Percentiles rank a stretch among this genome's conserved stretches.
Conservation (phyloP, 2,329 filamentous ascomycete genomes). For the Zalaria obscura region DNA sequence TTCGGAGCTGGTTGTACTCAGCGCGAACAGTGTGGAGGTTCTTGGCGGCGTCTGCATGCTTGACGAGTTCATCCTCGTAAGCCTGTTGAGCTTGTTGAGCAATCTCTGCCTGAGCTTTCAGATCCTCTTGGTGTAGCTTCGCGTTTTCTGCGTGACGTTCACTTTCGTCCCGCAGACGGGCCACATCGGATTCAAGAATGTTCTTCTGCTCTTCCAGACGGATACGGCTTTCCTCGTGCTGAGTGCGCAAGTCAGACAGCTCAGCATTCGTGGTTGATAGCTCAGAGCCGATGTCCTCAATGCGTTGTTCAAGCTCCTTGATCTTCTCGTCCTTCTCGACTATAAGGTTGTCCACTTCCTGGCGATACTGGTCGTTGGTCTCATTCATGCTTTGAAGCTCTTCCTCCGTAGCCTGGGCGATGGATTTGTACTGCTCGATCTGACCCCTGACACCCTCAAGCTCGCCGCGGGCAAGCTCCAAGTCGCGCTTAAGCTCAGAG, state of each 20-base stretch:
- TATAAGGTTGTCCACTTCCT: constrained; percentile 66
- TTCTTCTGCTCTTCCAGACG: constrained; percentile 70
- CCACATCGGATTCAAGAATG: constrained; percentile 63
- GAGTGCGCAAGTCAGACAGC: constrained; percentile 63
- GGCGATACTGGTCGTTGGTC: constrained; percentile 73
- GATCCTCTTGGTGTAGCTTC: constrained; percentile 76
- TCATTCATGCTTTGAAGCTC: constrained; percentile 65
- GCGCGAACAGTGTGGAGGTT: constrained; percentile 62
- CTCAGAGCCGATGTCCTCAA: constrained; percentile 73
- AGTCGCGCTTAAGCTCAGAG: constrained; percentile 71
- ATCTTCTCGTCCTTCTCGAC: constrained; percentile 68
- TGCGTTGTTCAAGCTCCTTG: constrained; percentile 65
- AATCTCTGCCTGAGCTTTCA: constrained; percentile 87
- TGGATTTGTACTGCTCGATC: constrained; percentile 74
- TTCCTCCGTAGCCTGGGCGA: constrained; percentile 79
- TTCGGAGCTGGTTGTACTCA: constrained; percentile 72
- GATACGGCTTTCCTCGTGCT: constrained; percentile 61
- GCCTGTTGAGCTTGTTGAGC: constrained; percentile 86
- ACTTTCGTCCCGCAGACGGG: constrained; percentile 69
- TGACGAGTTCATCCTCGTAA: constrained; percentile 87
- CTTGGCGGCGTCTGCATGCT: constrained; percentile 90
- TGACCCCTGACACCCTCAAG: constrained; percentile 69
- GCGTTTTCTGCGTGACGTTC: constrained; percentile 67
- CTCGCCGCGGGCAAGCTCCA: constrained; percentile 68
- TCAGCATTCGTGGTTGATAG: constrained; percentile 70